Evolutionary conservation across 352 stramenopile genomes (phyloP).

Genomic region (Globisporangium rhizosaccharum): DNA sequence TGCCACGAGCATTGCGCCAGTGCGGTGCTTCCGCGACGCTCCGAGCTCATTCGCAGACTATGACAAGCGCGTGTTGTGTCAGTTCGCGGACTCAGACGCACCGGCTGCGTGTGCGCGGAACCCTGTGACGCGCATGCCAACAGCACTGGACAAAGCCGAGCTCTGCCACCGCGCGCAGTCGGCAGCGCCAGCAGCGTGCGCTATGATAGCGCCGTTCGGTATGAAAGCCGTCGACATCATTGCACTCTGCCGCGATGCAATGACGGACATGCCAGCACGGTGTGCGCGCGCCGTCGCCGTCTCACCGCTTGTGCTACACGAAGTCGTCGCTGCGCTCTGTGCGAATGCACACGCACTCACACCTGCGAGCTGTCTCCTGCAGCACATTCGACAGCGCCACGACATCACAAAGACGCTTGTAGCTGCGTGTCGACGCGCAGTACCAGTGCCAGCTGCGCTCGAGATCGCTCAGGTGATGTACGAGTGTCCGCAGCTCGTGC

Average conservation of each 20-base stretch:
- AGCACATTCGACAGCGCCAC: constrained; percentile 24
- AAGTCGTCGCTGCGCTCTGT: constrained; percentile 30
- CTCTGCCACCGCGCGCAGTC: constrained; percentile 31
- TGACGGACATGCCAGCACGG: constrained; percentile 21
- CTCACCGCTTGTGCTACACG: constrained; percentile 24
- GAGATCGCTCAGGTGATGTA: constrained; percentile 44
- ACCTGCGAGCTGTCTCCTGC: constrained; percentile 36
- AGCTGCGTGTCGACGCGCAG: constrained; percentile 24
- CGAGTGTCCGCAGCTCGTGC: constrained; percentile 34
- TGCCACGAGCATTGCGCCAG: constrained; percentile 24
- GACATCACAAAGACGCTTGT: constrained; percentile 19
- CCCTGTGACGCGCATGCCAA: constrained; percentile 16
- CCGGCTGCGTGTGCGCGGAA: constrained; percentile 30
- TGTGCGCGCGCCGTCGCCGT: constrained; percentile 30
- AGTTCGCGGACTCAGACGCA: constrained; percentile 23
- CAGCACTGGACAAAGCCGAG: constrained; percentile 13
- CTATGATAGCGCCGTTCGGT: constrained; percentile 30
- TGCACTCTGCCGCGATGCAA: constrained; percentile 29
- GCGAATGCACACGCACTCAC: constrained; percentile 21
- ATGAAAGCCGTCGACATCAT: constrained; percentile 33
- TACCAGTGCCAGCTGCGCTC: constrained; percentile 22
- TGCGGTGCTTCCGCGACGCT: constrained; percentile 28
- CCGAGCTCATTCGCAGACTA: constrained; percentile 29
- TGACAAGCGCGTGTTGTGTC: constrained; percentile 36
- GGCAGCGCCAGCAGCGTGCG: constrained; percentile 25